These are phyloP conservation scores for Sequoia sempervirens DNA, from an alignment of 75 land plant species.

Conservation along the genomic window DNA sequence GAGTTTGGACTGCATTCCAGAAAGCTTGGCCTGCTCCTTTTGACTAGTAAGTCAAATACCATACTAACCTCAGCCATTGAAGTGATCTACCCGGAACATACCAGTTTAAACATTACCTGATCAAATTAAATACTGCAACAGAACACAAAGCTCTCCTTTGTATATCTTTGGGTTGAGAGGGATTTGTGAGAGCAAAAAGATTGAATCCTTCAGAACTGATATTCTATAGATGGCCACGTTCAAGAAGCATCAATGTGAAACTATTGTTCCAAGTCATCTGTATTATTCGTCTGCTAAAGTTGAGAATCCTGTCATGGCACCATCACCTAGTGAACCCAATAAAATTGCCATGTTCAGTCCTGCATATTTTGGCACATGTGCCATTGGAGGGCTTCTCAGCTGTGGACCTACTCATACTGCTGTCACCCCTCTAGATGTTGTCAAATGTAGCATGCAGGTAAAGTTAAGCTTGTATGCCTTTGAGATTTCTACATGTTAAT, in stretches of 20 bases:
- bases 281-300: background rate
- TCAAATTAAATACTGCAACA: background rate
- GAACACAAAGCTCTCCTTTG: background rate
- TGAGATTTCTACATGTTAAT: background rate
- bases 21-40: background rate
- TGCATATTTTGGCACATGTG: conserved; percentile 25
- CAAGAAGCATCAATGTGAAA: background rate
- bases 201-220: background rate
- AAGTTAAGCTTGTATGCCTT: background rate
- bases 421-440: conserved; percentile 42
- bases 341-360: conserved; percentile 34
- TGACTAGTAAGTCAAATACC: background rate
- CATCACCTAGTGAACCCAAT: conserved; percentile 4
- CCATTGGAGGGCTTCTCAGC: conserved; percentile 29
- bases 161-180: background rate
- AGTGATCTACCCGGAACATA: too few relatives aligned
- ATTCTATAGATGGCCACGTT: background rate
- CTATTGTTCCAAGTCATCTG: background rate
- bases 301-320: background rate
- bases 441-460: conserved; percentile 42
- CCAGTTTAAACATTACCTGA: background rate
- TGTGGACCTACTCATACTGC: conserved; percentile 39
- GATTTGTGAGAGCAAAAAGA: background rate
- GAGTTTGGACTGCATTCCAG: too few relatives aligned
- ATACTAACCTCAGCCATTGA: background rate